A percentile compares a stretch with the other conserved stretches of the same genome.
phyloP scores from a whole-genome alignment of 345 rosid genomes.

The Citropsis articulata region DNA sequence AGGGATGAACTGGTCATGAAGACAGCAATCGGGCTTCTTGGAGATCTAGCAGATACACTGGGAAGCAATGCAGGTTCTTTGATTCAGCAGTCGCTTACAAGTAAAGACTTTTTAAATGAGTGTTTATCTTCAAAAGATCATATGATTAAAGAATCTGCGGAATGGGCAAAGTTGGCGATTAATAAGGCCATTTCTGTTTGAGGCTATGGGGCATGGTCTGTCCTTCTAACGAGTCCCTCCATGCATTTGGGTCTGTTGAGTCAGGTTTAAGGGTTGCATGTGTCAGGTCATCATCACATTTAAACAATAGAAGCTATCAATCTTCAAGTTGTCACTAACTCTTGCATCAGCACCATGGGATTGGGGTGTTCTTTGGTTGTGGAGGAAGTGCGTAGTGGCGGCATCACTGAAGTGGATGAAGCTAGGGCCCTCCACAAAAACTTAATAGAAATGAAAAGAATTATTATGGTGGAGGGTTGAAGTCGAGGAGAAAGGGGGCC shows the following conservation, averaged over 20 bases:
- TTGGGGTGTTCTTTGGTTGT: constrained; percentile 22
- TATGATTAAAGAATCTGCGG: constrained; percentile 56
- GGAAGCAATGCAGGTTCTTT: constrained; percentile 71
- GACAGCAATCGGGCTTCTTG: constrained; percentile 75
- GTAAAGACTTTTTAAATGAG: constrained; percentile 71
- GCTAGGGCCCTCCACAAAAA: background rate
- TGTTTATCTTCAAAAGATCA: constrained; percentile 71
- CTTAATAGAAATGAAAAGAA: background rate
- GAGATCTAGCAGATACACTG: constrained; percentile 78
- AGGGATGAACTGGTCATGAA: constrained; percentile 84
- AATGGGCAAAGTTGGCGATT: constrained; percentile 80
- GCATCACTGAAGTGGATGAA: constrained; percentile 12
- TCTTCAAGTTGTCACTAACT: constrained; percentile 41
- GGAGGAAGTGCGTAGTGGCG: constrained; percentile 19
- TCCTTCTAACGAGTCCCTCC: constrained; percentile 36
- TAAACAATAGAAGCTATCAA: constrained; percentile 33
- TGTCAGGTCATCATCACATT: constrained; percentile 41
- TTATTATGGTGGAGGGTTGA: constrained; percentile 17
- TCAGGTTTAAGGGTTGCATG: constrained; percentile 41
- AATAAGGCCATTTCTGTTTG: constrained; percentile 70
- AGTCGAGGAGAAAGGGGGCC: constrained; percentile 9
- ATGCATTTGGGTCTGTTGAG: constrained; percentile 53
- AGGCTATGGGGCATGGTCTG: constrained; percentile 32
- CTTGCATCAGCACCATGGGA: constrained; percentile 55
- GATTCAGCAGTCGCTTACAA: constrained; percentile 67